Conservation (phyloP, 306 rosid genomes). For the Cicer arietinum region DNA sequence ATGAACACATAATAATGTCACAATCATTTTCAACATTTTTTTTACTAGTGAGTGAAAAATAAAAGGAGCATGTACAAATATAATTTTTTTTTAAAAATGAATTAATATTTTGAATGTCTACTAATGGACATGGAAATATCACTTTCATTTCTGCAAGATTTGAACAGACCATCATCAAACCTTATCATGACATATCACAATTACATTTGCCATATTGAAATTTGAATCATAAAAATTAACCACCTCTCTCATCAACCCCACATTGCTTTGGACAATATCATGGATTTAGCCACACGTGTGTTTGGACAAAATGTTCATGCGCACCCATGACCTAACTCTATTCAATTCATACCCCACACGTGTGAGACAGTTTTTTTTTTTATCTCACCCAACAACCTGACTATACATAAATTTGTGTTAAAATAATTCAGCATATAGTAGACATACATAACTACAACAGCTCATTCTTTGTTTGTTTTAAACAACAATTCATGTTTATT, state of each 20-base stretch:
- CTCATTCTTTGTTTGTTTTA: too few relatives aligned
- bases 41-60: conserved; percentile 17
- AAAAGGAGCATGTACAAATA: conserved; percentile 25
- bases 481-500: too few relatives aligned
- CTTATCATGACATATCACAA: conserved; percentile 50
- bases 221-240: conserved; percentile 39
- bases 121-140: conserved; percentile 56
- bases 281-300: conserved; percentile 56
- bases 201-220: conserved; percentile 41
- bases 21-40: too few relatives aligned
- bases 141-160: conserved; percentile 52
- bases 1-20: too few relatives aligned
- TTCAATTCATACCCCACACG: conserved; percentile 59
- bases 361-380: conserved; percentile 38
- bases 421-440: background rate
- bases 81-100: background rate
- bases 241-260: conserved; percentile 64
- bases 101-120: conserved; percentile 34
- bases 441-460: too few relatives aligned
- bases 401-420: background rate
- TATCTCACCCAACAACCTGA: conserved; percentile 12
- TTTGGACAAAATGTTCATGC: conserved; percentile 57
- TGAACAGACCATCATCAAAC: conserved; percentile 56
- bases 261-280: conserved; percentile 48
- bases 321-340: conserved; percentile 47